These are phyloP conservation scores for Magnusiomyces ingens DNA, from an alignment of 1,139 yeast species.

Conservation along the genomic window DNA sequence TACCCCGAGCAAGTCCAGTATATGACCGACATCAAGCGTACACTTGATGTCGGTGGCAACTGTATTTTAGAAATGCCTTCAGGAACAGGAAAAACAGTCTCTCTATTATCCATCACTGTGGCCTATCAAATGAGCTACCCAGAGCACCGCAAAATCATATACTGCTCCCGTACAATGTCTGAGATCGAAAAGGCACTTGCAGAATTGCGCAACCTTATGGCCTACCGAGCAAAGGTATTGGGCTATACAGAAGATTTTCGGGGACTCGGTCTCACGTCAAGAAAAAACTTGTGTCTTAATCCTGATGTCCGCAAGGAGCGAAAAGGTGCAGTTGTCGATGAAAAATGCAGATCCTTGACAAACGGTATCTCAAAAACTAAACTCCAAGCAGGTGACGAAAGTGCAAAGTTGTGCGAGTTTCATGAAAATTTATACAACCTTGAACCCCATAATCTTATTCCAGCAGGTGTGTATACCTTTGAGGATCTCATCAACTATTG, in stretches of 20 bases:
- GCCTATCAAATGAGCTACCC: conserved; percentile 96
- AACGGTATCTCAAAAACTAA: conserved; percentile 77
- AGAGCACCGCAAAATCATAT: conserved; percentile 87
- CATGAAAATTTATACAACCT: conserved; percentile 83
- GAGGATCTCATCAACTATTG: conserved; percentile 76
- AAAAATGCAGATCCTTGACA: conserved; percentile 88
- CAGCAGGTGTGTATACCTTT: conserved; percentile 91
- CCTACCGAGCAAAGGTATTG: conserved; percentile 68
- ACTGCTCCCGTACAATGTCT: conserved; percentile 99
- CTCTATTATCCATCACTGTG: conserved; percentile 79
- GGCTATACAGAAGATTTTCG: conserved; percentile 79
- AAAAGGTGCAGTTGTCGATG: conserved; percentile 93
- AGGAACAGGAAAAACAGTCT: conserved; percentile 98
- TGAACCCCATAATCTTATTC: conserved; percentile 83
- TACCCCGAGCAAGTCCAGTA: conserved; percentile 98
- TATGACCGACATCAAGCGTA: conserved; percentile 91
- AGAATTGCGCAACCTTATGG: conserved; percentile 88
- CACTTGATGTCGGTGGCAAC: conserved; percentile 95
- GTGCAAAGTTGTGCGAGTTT: conserved; percentile 64
- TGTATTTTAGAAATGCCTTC: conserved; percentile 99
- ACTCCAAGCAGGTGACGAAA: conserved; percentile 55
- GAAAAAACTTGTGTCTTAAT: conserved; percentile 89
- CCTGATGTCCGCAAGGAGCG: conserved; percentile 82
- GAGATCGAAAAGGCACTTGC: conserved; percentile 96
- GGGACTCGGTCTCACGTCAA: conserved; percentile 87